A percentile compares a stretch with the other conserved stretches of the same genome.
phyloP scores from a whole-genome alignment of 164 flowering plant species.

The Chimonanthus salicifolius region DNA sequence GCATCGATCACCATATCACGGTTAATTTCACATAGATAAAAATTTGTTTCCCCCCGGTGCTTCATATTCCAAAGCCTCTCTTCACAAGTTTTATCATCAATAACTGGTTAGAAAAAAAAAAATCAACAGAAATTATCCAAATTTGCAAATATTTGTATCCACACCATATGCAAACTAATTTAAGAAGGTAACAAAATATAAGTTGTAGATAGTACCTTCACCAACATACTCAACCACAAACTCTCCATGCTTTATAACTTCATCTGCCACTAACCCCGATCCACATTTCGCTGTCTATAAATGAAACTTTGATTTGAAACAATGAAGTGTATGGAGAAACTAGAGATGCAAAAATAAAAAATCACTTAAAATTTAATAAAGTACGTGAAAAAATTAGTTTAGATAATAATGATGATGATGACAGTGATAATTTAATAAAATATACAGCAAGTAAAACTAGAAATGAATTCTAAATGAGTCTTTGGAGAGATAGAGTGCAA shows the following conservation, averaged over 20 bases:
- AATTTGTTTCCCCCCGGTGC: conserved; percentile 87
- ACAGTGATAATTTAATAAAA: too few relatives aligned
- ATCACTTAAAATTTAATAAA: not conserved
- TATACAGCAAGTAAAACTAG: too few relatives aligned
- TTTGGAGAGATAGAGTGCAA: too few relatives aligned
- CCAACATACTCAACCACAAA: conserved; percentile 98
- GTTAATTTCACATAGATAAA: conserved; percentile 91
- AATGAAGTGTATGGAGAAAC: not conserved
- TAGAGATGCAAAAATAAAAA: not conserved
- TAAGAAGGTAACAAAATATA: not conserved
- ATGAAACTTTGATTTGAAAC: conserved; percentile 11
- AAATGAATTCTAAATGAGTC: too few relatives aligned
- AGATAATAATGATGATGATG: too few relatives aligned
- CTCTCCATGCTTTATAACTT: conserved; percentile 82
- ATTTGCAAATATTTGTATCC: not conserved
- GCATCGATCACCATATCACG: conserved; percentile 99
- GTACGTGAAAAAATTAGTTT: too few relatives aligned
- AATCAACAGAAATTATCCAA: not conserved
- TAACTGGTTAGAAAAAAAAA: conserved; percentile 44
- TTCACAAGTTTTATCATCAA: conserved; percentile 96
- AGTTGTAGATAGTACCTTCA: conserved; percentile 56
- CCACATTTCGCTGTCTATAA: conserved; percentile 98
- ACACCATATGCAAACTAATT: not conserved
- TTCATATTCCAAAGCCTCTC: conserved; percentile 99
- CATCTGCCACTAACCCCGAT: conserved; percentile 87